phyloP scores from a whole-genome alignment of 768 basidiomycete species.

The Termitomyces heimii region DNA sequence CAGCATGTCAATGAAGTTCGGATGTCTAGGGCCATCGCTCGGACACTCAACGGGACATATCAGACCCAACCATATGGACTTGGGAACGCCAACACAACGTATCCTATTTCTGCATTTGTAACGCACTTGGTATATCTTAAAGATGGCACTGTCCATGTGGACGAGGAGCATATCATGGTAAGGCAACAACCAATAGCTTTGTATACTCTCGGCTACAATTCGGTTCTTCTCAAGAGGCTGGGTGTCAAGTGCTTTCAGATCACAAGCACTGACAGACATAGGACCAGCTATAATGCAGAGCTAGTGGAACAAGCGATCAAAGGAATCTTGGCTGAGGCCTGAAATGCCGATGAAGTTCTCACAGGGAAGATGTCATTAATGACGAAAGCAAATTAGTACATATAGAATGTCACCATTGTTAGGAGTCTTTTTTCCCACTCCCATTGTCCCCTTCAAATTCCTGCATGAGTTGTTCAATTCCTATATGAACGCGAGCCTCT shows the following conservation, averaged over 20 bases:
- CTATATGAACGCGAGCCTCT: neutral
- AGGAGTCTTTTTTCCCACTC: neutral
- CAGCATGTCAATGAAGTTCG: slow-evolving; percentile 1
- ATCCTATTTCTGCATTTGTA: slow-evolving; percentile 75
- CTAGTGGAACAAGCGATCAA: slow-evolving; percentile 39
- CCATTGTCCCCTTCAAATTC: neutral
- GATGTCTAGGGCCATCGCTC: slow-evolving; percentile 51
- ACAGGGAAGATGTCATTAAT: slow-evolving; percentile 5
- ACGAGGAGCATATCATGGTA: slow-evolving; percentile 57
- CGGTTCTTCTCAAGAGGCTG: slow-evolving; percentile 32
- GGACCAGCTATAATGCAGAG: slow-evolving; percentile 36
- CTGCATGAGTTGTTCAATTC: neutral
- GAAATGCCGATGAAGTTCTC: slow-evolving; percentile 7
- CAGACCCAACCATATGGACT: slow-evolving; percentile 47
- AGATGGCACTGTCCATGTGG: slow-evolving; percentile 55
- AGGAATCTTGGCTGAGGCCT: slow-evolving; percentile 16
- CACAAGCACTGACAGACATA: slow-evolving; percentile 18
- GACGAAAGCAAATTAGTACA: slow-evolving; percentile 9
- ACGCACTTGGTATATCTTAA: slow-evolving; percentile 81
- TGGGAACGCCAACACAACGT: slow-evolving; percentile 54
- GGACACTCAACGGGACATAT: slow-evolving; percentile 63
- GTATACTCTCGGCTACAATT: slow-evolving; percentile 2
- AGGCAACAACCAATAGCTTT: slow-evolving; percentile 17
- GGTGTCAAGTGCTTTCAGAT: slow-evolving; percentile 58
- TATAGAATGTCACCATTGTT: slow-evolving; percentile 1